A percentile compares a stretch with the other conserved stretches of the same genome.
Evolutionary conservation across 129 eudicot genomes (phyloP).

Genomic region (Flaveria robusta): DNA sequence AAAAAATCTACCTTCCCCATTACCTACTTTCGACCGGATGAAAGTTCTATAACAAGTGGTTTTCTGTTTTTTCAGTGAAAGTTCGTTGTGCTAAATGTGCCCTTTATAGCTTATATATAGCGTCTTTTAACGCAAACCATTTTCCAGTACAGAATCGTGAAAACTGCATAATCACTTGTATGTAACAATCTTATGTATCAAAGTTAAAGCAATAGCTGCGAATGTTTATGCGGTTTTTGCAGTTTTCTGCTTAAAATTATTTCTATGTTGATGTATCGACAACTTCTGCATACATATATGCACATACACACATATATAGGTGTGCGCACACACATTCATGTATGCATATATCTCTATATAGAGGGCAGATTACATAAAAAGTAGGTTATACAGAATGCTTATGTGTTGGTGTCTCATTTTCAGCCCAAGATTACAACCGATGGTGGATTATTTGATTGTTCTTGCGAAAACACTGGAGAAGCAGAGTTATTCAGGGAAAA

Average conservation of each 20-base stretch:
- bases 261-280: background rate
- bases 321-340: too few relatives aligned
- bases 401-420: conserved; percentile 17
- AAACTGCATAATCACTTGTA: background rate
- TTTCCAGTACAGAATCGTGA: background rate
- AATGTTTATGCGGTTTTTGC: background rate
- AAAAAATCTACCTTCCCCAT: too few relatives aligned
- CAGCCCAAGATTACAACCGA: conserved; percentile 74
- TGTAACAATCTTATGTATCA: background rate
- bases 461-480: conserved; percentile 67
- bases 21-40: too few relatives aligned
- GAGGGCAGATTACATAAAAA: background rate
- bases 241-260: background rate
- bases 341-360: too few relatives aligned
- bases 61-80: too few relatives aligned
- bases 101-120: too few relatives aligned
- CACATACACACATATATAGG: background rate
- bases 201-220: background rate
- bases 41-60: too few relatives aligned
- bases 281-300: background rate
- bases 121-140: background rate
- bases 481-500: conserved; percentile 45
- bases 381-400: conserved; percentile 7
- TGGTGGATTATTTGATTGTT: conserved; percentile 66
- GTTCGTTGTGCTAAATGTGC: background rate